Base-by-base conservation (phyloP, 2,329 filamentous ascomycete genomes). In the Periconia sp. region DNA sequence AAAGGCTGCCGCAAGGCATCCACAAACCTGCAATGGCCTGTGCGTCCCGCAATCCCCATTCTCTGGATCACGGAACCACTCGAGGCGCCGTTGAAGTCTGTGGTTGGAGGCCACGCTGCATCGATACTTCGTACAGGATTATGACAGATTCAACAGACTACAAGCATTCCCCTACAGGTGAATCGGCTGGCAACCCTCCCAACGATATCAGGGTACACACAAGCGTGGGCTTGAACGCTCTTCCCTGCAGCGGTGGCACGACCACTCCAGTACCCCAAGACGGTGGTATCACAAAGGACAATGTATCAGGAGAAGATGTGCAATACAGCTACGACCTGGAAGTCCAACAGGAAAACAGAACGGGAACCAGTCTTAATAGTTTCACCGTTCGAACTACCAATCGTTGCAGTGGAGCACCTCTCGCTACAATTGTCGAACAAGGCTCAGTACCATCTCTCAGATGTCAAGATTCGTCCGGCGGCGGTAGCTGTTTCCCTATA, bases 361-460 rank as follows among this genome's bases (percentile, higher is more conserved):
- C 50, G 52, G 61, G 63, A 48, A 57, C 53, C 51, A 52, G 58
- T 37, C 59, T 67, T 18, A 63, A 64, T 54, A 64, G 64, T 52
- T 54, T 65, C 54, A 59, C 63, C 47, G 59, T 58, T 47, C 63
- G 63, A n/a, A 57, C 64, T 48, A 53, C 63, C 50, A 70, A 67
- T 54, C 64, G 64, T 30, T 55, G 62, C 50, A 68, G 71, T 58
- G 72, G 71, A 49, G 71, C 64, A 35, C 73, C 73, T 13, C 71
- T 79, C n/a, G 73, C 72, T 27, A 76, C 75, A 14, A 79, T 79
- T 53, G 60, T 73, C 40, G 77, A 79, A 60, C 74, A 74, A 47
- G 66, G 63, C 54, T 79, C 76, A 14, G 64, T 69, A 43, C 73
- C 72, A 13, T 77, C 75, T 10, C 64, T 79, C 20, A 66, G 68